These are phyloP conservation scores for Vitis labrusca DNA, from an alignment of 164 flowering plant species.

Conservation along the genomic window DNA sequence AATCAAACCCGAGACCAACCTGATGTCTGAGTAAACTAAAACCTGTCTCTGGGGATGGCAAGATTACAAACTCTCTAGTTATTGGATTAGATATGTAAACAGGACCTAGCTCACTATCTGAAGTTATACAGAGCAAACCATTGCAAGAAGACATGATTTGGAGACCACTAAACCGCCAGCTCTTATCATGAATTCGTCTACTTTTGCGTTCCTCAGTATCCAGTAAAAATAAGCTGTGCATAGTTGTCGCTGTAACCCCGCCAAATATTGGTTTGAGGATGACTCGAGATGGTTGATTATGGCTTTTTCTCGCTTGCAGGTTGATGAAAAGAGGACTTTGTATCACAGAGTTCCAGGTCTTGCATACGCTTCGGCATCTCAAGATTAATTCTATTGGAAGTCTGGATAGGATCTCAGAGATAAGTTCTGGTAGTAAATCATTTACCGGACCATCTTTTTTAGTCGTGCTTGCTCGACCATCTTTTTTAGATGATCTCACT, in stretches of 20 bases:
- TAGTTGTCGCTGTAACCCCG: background rate
- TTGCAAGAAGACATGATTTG: background rate
- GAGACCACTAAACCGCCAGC: background rate
- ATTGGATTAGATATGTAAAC: slow-evolving; percentile 2
- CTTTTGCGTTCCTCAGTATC: background rate
- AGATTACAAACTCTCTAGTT: background rate
- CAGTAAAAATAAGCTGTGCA: background rate
- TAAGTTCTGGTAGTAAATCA: background rate
- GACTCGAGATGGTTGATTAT: background rate
- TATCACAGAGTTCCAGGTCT: background rate
- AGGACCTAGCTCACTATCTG: background rate
- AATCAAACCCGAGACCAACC: background rate
- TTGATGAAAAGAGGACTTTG: background rate
- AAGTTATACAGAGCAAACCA: slow-evolving; percentile 1
- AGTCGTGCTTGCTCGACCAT: background rate
- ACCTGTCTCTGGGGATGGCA: background rate
- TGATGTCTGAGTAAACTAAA: background rate
- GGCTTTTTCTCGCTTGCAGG: background rate
- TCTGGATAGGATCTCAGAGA: background rate
- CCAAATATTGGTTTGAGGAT: background rate
- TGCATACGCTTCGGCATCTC: background rate
- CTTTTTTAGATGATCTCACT: no score
- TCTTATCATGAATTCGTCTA: background rate
- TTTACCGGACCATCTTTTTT: background rate
- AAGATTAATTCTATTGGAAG: background rate